phyloP scores from a whole-genome alignment of 2,329 filamentous ascomycete species.

The Bimuria novae-zelandiae region DNA sequence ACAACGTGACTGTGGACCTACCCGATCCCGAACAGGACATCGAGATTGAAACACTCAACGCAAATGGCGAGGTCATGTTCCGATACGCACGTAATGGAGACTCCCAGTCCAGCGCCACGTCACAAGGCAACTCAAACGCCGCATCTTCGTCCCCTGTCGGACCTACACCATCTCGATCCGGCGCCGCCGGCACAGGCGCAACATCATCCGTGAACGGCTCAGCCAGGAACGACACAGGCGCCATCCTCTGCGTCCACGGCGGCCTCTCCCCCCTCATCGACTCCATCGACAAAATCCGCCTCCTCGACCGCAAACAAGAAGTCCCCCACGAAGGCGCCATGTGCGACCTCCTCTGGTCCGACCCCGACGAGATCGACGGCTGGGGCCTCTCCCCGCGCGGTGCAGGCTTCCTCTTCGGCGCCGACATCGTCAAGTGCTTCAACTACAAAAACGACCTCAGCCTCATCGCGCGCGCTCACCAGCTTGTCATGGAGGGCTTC shows the following conservation, averaged over 20 bases:
- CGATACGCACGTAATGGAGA: constrained; percentile 62
- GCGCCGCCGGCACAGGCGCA: constrained; percentile 79
- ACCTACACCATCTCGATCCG: constrained; percentile 59
- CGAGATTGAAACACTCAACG: constrained; percentile 92
- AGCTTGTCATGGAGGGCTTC: constrained; percentile 98
- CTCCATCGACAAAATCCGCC: constrained; percentile 90
- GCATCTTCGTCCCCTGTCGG: constrained; percentile 45
- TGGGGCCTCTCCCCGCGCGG: constrained; percentile 95
- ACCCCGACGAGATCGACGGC: constrained; percentile 96
- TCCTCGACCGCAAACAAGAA: constrained; percentile 93
- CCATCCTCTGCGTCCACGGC: constrained; percentile 93
- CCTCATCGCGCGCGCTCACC: constrained; percentile 90
- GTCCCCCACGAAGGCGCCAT: constrained; percentile 98
- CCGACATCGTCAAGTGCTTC: constrained; percentile 92
- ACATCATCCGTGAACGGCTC: constrained; percentile 67
- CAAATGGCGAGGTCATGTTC: constrained; percentile 77
- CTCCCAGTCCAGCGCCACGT: constrained; percentile 43
- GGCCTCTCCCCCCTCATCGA: constrained; percentile 91
- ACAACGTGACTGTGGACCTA: constrained; percentile 56
- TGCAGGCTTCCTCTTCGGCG: constrained; percentile 92
- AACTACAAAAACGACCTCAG: constrained; percentile 93
- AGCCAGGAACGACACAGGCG: constrained; percentile 59
- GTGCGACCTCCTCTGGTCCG: constrained; percentile 98
- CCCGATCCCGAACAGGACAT: constrained; percentile 69
- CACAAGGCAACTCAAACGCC: constrained; percentile 36